A percentile compares a stretch with the other conserved stretches of the same genome.
These are phyloP conservation scores for Phytophthora crassamura DNA, from an alignment of 352 stramenopile genomes.

Conservation along the genomic window DNA sequence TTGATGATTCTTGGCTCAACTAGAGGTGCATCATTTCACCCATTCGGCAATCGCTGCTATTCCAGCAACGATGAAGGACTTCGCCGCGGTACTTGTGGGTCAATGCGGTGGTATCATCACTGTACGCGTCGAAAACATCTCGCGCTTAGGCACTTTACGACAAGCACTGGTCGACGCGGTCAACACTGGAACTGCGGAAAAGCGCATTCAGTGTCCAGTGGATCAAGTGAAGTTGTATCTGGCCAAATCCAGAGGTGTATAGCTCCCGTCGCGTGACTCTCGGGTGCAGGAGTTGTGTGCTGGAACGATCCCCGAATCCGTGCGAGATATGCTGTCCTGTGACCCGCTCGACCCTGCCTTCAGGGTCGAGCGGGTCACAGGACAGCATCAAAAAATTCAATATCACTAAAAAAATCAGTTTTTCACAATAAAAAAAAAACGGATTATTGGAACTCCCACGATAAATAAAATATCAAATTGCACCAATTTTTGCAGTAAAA, in stretches of 20 bases:
- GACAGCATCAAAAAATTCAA: constrained; percentile 17
- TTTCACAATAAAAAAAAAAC: constrained; percentile 9
- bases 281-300: background rate
- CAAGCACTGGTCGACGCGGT: background rate
- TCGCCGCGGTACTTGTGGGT: background rate
- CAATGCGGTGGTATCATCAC: constrained; percentile 1
- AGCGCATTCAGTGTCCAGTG: background rate
- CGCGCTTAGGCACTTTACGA: background rate
- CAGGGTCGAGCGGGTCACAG: too few species aligned
- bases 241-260: background rate
- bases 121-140: background rate
- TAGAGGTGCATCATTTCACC: too few species aligned
- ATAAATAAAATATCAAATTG: background rate
- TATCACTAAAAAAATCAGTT: constrained; percentile 7
- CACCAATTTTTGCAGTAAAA: constrained; percentile 7
- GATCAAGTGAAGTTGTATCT: background rate
- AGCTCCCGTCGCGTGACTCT: background rate
- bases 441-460: background rate
- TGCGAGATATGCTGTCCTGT: too few species aligned
- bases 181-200: background rate
- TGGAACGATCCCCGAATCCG: too few species aligned
- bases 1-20: too few species aligned
- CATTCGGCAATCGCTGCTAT: too few species aligned
- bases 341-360: too few species aligned
- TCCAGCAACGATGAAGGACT: background rate